Evolutionary conservation across 768 basidiomycete species (phyloP).

Genomic region (Termitomyces sp.): DNA sequence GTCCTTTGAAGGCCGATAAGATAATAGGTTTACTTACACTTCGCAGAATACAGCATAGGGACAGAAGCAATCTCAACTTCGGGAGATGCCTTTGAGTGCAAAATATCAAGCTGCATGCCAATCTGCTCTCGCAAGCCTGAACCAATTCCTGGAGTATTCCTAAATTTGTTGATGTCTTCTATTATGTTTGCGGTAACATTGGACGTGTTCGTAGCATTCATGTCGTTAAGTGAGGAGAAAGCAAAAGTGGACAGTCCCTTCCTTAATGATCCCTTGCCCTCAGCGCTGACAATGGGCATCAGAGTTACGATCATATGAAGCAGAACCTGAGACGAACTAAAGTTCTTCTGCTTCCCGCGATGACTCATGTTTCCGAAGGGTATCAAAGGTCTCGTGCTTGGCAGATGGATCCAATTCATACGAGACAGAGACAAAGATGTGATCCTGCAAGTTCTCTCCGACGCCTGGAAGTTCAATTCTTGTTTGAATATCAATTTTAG

Average conservation of each 20-base stretch:
- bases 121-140: conserved; percentile 35
- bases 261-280: conserved; percentile 19
- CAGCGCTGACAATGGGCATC: conserved; percentile 10
- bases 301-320: neutral
- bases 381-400: conserved; percentile 6
- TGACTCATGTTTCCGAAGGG: conserved; percentile 2
- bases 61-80: conserved; percentile 21
- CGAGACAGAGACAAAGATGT: neutral
- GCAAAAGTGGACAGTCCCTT: conserved; percentile 21
- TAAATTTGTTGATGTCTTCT: conserved; percentile 19
- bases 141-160: conserved; percentile 15
- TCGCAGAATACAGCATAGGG: conserved; percentile 17
- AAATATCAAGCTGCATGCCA: conserved; percentile 25
- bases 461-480: conserved; percentile 14
- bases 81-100: conserved; percentile 19
- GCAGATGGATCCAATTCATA: conserved; percentile 7
- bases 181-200: conserved; percentile 16
- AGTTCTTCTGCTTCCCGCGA: conserved; percentile 1
- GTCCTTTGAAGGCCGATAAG: neutral
- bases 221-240: conserved; percentile 20
- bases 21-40: conserved; percentile 1
- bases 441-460: conserved; percentile 16
- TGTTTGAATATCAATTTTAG: conserved; percentile 7
- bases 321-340: conserved; percentile 1
- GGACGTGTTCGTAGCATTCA: conserved; percentile 12